Conservation (phyloP, 225 moss, liverwort and hornwort genomes). For the Sphagnum contortum region DNA sequence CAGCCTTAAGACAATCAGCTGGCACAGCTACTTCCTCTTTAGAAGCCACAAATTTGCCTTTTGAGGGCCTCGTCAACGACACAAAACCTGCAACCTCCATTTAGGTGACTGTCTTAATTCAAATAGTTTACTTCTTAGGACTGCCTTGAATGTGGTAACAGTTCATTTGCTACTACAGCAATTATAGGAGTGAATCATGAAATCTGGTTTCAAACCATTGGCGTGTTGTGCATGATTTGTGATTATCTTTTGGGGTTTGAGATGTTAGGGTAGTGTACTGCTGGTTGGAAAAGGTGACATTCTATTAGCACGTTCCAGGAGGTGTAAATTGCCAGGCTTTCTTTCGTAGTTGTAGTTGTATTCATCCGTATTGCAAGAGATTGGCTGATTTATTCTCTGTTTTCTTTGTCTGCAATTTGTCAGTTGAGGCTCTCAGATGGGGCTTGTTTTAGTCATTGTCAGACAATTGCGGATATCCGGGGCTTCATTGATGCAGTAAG, state of each 20-base stretch:
- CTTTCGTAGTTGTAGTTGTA: too few species aligned
- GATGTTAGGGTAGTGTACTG: background rate
- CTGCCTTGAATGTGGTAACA: background rate
- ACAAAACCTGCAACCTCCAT: constrained; percentile 70
- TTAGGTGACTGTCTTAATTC: constrained; percentile 15
- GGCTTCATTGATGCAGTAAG: constrained; percentile 84
- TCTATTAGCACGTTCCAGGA: too few species aligned
- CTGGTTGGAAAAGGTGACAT: too few species aligned
- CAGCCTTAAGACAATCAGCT: constrained; percentile 4
- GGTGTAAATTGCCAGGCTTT: too few species aligned
- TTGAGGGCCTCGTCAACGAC: constrained; percentile 73
- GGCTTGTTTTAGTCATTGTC: constrained; percentile 80
- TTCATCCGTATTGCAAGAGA: too few species aligned
- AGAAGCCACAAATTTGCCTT: constrained; percentile 21
- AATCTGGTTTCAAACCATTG: background rate
- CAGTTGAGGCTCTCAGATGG: constrained; percentile 82
- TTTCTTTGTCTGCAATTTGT: too few species aligned
- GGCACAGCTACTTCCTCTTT: constrained; percentile 8
- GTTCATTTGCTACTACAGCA: background rate
- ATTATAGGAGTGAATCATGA: background rate
- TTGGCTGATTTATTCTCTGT: too few species aligned
- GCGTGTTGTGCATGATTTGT: background rate
- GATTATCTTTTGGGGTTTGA: background rate
- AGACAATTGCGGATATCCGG: constrained; percentile 71
- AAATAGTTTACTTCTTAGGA: background rate